Evolutionary conservation across 192 early-diverging fungal genomes (phyloP).

Genomic region (Martensiomyces pterosporus): DNA sequence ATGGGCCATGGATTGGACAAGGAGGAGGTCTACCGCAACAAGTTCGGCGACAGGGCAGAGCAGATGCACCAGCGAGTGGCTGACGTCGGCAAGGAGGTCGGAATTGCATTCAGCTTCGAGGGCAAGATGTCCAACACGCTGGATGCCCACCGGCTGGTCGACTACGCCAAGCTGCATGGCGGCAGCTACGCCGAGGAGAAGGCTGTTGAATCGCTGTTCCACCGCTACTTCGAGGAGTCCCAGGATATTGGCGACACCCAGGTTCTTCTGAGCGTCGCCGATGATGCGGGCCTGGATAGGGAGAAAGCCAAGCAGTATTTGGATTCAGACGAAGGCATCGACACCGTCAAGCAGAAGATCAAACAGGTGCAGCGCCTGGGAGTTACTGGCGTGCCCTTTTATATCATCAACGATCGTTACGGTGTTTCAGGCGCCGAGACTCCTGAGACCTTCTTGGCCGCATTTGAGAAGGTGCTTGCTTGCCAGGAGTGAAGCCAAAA

Average conservation of each 20-base stretch:
- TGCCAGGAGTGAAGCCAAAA: constrained; percentile 2
- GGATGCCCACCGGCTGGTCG: constrained; percentile 64
- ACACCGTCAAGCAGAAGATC: constrained; percentile 51
- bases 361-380: constrained; percentile 39
- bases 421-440: constrained; percentile 67
- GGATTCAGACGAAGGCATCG: constrained; percentile 52
- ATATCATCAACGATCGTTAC: constrained; percentile 59
- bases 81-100: constrained; percentile 55
- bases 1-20: constrained; percentile 52
- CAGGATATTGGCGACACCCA: constrained; percentile 62
- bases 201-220: constrained; percentile 59
- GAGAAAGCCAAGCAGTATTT: constrained; percentile 50
- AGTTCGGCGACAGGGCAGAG: constrained; percentile 61
- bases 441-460: constrained; percentile 55
- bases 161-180: constrained; percentile 51
- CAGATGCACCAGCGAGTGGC: constrained; percentile 56
- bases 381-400: constrained; percentile 69
- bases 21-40: constrained; percentile 52
- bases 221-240: constrained; percentile 69
- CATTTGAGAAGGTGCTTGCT: constrained; percentile 53
- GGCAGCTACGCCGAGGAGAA: constrained; percentile 45
- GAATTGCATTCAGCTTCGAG: constrained; percentile 62
- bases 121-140: constrained; percentile 63
- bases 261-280: constrained; percentile 55
- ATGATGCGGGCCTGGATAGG: constrained; percentile 57